Base-by-base conservation (phyloP, 345 rosid species). In the Excoecaria agallocha region DNA sequence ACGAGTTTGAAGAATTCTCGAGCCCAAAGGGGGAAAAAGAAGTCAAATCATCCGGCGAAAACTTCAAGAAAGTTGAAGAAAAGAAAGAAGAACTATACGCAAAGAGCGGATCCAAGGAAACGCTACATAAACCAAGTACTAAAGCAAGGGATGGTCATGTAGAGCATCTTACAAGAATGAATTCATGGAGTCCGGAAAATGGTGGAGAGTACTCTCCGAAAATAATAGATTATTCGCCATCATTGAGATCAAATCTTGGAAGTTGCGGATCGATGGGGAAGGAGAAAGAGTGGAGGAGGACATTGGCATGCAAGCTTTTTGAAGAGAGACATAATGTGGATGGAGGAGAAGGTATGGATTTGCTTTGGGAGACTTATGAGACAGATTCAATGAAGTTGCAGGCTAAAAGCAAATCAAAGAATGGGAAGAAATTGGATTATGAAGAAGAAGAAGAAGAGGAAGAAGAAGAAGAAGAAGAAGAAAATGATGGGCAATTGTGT, bases 271-370 rank as follows among this genome's bases (percentile, higher is more conserved):
- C 99, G 39, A 92, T 90, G 93, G 90, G 94, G 76, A 88, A 79
- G 70, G 96, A 90, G 39, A 93, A 90, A 71, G 99, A 95, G 78
- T 92, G 99, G 99, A 92, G 88, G 64, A 89, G 99, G 85, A 95
- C 99, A 30, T 69, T 95, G 68, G 98, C 99, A 2, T 87, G 99
- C 85, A 95, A 95, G 84, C 87, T 93, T 6, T 93, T 90, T 35
- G 97, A 95, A 69, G 99, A 95, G 85, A 84, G 98, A 74, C 93
- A 87, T 80, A 87, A 82, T 67, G 85, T 8, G 37, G 79, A 75
- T 13, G 85, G 86, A 25, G 82, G 79, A 58, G 91, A 92, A 80
- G 96, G 91, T 12, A 95, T 95, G 99, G 99, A 95, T 64, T 77
- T 84, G 84, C 87, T 95, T 37, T 95, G 99, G 99, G 98, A 95